These are phyloP conservation scores for Jacaranda copaia DNA, from an alignment of 257 asterid species.

Conservation along the genomic window DNA sequence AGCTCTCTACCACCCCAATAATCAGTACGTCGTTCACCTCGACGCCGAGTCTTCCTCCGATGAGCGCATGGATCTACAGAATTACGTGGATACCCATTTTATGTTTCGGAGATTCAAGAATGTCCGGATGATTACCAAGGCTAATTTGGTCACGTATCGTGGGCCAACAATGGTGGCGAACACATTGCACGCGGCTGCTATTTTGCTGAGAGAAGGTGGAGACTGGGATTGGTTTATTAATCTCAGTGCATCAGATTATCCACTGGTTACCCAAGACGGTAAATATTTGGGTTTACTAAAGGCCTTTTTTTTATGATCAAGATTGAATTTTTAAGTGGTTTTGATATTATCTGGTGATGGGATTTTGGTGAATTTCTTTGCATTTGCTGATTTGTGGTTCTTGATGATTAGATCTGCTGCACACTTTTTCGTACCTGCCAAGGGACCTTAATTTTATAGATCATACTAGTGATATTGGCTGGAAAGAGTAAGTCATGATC, in stretches of 20 bases:
- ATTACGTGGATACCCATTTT: constrained; percentile 47
- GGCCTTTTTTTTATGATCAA: not conserved
- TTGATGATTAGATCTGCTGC: constrained; percentile 72
- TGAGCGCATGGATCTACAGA: constrained; percentile 75
- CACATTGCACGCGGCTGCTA: constrained; percentile 94
- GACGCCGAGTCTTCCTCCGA: constrained; percentile 80
- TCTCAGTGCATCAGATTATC: constrained; percentile 92
- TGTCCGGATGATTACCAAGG: constrained; percentile 80
- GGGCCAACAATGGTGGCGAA: constrained; percentile 98
- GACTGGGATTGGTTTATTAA: constrained; percentile 97
- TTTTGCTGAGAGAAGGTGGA: constrained; percentile 82
- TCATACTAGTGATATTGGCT: constrained; percentile 90
- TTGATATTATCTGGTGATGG: constrained; percentile 5
- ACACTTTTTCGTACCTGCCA: constrained; percentile 78
- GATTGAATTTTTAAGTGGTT: not conserved
- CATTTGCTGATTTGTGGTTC: constrained; percentile 27
- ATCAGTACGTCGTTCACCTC: constrained; percentile 84
- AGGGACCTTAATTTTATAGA: constrained; percentile 92
- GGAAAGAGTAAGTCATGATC: constrained; percentile 84
- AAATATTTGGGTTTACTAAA: constrained; percentile 3
- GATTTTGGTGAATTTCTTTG: constrained; percentile 9
- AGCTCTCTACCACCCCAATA: constrained; percentile 82
- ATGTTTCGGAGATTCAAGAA: constrained; percentile 58
- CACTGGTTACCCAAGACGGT: constrained; percentile 93
- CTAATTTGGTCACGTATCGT: constrained; percentile 88